Percentiles rank a stretch among this genome's conserved stretches.
These are phyloP conservation scores for Aspergillus puulaauensis DNA, from an alignment of 2,329 filamentous ascomycete genomes.

Conservation along the genomic window DNA sequence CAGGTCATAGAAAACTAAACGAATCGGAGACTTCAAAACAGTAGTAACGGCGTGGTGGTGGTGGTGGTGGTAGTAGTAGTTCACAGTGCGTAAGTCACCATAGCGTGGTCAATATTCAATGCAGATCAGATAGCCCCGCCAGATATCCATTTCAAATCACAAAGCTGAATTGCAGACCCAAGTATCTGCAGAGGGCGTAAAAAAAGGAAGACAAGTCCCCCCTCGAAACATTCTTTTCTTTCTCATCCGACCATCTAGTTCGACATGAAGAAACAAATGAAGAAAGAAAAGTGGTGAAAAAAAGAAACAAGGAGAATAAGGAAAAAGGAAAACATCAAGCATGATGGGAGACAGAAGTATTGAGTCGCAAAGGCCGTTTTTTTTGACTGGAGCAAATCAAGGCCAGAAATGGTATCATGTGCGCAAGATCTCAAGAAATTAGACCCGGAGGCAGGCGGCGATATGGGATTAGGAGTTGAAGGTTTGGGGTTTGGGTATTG, in stretches of 20 bases:
- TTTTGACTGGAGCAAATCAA: conserved; percentile 30
- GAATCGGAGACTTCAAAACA: conserved; percentile 7
- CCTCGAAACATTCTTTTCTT: conserved; percentile 18
- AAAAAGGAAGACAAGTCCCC: conserved; percentile 16
- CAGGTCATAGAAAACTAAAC: conserved; percentile 16
- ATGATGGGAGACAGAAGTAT: conserved; percentile 22
- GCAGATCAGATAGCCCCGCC: conserved; percentile 24
- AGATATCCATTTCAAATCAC: conserved; percentile 21
- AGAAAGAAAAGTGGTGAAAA: neutral
- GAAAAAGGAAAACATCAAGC: conserved; percentile 7
- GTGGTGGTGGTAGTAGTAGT: neutral
- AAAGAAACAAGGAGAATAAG: neutral
- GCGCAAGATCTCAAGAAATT: conserved; percentile 30
- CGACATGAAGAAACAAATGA: conserved; percentile 14
- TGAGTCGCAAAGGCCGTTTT: conserved; percentile 29
- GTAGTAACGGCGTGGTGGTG: neutral
- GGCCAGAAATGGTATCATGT: conserved; percentile 39
- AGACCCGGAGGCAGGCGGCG: conserved; percentile 31
- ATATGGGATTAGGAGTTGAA: conserved; percentile 24
- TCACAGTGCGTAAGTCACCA: conserved; percentile 17
- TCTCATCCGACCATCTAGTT: conserved; percentile 25
- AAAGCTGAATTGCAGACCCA: conserved; percentile 15
- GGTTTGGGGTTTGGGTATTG: conserved; percentile 31
- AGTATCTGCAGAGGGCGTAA: conserved; percentile 13
- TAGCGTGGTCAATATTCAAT: conserved; percentile 14